Conservation (phyloP, 2,329 filamentous ascomycete species). For the Colletotrichum sp. region DNA sequence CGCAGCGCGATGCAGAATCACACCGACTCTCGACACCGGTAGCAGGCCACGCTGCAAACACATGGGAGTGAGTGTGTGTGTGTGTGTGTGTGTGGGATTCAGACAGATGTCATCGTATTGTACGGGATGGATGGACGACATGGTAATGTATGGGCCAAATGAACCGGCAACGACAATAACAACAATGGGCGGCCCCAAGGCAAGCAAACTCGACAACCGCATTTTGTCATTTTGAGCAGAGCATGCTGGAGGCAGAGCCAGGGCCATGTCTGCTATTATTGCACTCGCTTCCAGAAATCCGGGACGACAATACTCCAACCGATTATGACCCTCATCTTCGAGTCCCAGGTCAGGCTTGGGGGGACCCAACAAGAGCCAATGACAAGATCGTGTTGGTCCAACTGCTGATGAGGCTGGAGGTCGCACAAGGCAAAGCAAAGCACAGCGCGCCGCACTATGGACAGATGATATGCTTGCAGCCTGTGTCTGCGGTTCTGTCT, state of each 20-base stretch:
- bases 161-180: not conserved
- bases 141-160: not conserved
- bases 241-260: not conserved
- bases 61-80: not conserved
- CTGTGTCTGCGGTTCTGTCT: not conserved
- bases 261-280: not conserved
- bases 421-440: not conserved
- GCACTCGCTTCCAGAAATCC: constrained; percentile 4
- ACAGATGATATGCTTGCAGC: not conserved
- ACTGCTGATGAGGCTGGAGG: constrained; percentile 1
- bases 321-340: not conserved
- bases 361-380: not conserved
- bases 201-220: not conserved
- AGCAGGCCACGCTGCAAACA: constrained; percentile 11
- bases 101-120: not conserved
- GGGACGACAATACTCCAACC: constrained; percentile 8
- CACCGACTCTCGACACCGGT: constrained; percentile 7
- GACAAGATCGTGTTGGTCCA: not conserved
- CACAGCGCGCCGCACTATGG: not conserved
- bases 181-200: not conserved
- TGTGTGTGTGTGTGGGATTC: not conserved
- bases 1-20: constrained; percentile 8
- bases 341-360: not conserved
- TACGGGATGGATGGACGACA: not conserved
- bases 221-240: not conserved